Percentiles rank a stretch among this genome's conserved stretches.
phyloP scores from a whole-genome alignment of 352 stramenopile genomes.

The Pythium utonaiense region DNA sequence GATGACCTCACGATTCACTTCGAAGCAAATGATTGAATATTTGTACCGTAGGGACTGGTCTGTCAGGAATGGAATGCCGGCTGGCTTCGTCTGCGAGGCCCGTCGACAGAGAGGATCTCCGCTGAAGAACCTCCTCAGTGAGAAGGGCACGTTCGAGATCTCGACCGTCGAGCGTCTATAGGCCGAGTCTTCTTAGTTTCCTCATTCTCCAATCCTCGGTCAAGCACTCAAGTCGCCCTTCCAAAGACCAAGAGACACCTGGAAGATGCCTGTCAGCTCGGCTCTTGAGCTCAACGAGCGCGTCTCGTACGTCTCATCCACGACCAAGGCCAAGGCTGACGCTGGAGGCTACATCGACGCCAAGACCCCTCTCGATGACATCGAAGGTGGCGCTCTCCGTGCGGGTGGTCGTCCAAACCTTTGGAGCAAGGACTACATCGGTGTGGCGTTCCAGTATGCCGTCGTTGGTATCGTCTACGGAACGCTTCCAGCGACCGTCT shows the following conservation, averaged over 20 bases:
- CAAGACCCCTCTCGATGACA: slow-evolving; percentile 19
- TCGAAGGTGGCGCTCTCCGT: slow-evolving; percentile 40
- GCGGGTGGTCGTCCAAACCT: slow-evolving; percentile 34
- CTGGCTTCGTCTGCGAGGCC: no score
- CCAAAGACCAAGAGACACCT: background rate
- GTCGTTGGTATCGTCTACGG: slow-evolving; percentile 48
- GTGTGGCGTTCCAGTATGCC: slow-evolving; percentile 48
- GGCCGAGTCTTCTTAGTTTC: background rate
- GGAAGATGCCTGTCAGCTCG: background rate
- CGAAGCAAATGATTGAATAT: no score
- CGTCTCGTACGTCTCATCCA: slow-evolving; percentile 15
- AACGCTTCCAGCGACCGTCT: slow-evolving; percentile 43
- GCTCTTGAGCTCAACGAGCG: slow-evolving; percentile 11
- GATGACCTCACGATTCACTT: no score
- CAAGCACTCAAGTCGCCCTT: background rate
- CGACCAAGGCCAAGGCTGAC: slow-evolving; percentile 4
- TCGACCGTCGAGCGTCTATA: no score
- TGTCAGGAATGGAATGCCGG: no score
- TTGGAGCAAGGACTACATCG: slow-evolving; percentile 37
- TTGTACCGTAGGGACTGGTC: no score
- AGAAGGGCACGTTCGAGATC: no score
- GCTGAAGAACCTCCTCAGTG: no score
- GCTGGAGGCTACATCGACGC: slow-evolving; percentile 8
- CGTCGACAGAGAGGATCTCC: no score
- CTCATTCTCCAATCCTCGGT: slow-evolving; percentile 7